Conservation (phyloP, 208 protist species). For the Wallacemonas sp. region DNA sequence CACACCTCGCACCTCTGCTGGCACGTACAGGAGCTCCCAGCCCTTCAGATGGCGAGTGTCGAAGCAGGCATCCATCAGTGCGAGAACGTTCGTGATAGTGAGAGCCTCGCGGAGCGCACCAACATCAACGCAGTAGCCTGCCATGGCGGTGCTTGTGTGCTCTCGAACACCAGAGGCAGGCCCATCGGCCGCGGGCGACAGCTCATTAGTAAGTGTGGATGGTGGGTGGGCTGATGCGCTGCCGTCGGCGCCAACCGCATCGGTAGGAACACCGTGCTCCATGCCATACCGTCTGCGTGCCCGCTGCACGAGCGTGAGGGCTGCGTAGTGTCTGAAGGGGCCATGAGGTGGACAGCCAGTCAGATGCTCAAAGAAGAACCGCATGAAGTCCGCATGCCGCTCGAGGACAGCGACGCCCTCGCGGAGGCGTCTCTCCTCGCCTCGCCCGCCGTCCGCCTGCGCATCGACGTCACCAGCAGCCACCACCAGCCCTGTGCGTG, state of each 20-base stretch:
- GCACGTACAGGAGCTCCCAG: constrained; percentile 79
- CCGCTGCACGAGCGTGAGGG: constrained; percentile 66
- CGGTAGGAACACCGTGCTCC: neutral
- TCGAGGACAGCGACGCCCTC: constrained; percentile 27
- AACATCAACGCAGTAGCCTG: neutral
- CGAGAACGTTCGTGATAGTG: constrained; percentile 45
- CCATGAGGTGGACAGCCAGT: constrained; percentile 63
- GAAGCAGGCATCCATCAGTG: constrained; percentile 61
- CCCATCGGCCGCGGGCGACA: no score
- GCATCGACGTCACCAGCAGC: neutral
- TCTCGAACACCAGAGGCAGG: no score
- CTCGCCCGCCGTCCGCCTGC: neutral
- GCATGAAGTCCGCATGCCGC: constrained; percentile 63
- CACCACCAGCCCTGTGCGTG: neutral
- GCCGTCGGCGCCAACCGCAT: neutral
- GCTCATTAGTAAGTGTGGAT: no score
- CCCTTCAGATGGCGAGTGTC: constrained; percentile 55
- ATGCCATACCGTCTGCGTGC: constrained; percentile 21
- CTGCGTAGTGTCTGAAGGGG: constrained; percentile 67
- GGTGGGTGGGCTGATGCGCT: neutral
- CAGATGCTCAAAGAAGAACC: constrained; percentile 71
- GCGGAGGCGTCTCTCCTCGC: neutral
- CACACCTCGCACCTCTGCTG: constrained; percentile 53
- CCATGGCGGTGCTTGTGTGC: neutral
- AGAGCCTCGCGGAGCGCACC: constrained; percentile 20